These are phyloP conservation scores for Rosa persica DNA, from an alignment of 306 rosid genomes.

Conservation along the genomic window DNA sequence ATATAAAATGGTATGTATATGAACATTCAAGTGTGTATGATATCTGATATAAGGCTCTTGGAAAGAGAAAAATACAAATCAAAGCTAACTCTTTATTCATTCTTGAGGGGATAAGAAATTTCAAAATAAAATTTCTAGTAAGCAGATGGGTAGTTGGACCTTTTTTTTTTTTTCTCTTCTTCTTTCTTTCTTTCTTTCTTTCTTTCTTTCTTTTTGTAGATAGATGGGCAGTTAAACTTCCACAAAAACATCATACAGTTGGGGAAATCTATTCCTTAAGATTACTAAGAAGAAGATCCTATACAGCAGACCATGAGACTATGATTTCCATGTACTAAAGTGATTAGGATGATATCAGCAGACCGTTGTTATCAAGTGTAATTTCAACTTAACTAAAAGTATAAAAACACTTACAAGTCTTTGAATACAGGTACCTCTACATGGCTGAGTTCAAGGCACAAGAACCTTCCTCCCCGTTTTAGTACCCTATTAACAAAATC, in stretches of 20 bases:
- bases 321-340: background rate
- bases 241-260: background rate
- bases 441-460: slow-evolving; percentile 96
- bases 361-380: background rate
- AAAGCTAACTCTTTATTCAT: background rate
- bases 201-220: background rate
- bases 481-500: slow-evolving; percentile 58
- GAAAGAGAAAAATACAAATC: background rate
- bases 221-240: background rate
- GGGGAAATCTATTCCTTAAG: background rate
- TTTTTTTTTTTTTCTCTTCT: background rate
- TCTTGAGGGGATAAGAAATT: background rate
- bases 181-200: background rate
- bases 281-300: background rate
- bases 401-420: slow-evolving; percentile 67
- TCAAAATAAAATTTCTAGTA: background rate
- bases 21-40: background rate
- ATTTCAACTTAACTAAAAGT: slow-evolving; percentile 4
- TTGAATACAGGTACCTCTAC: slow-evolving; percentile 73
- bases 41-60: background rate
- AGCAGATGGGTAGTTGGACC: background rate
- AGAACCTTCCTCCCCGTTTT: slow-evolving; percentile 88
- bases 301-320: background rate
- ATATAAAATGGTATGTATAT: background rate
- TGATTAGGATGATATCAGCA: background rate